Base-by-base conservation (phyloP, 495 filamentous ascomycete genomes). In the Viridothelium virens region DNA sequence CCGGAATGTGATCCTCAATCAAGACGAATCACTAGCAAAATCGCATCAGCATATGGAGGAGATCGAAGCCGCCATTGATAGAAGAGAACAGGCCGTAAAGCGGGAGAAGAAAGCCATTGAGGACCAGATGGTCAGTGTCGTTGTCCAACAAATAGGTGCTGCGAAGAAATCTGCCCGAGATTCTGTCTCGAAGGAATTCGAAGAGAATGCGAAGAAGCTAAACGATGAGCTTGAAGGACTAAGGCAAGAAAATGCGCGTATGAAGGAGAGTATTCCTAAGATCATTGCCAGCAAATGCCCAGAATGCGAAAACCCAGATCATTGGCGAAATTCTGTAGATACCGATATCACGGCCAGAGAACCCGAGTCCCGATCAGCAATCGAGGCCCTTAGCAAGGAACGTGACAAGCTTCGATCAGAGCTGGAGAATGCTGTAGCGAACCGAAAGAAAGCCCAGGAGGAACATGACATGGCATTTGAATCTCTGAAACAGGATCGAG, bases 21-120 rank as follows among this genome's bases (percentile, higher is more conserved):
- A 59, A 14, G 53, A 59, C 31, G 53, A 59, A 59, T 59, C 53
- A 7, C 53, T 59, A 9, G 53, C 53, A 7, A 59, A 59, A 59
- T 59, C 53, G n/a, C 53, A 59, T 59, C 53, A 59, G 53, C 53
- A 59, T 36, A 59, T 59, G 53, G 53, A 59, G 31, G 53, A 59
- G 31, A 59, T 59, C 9, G 53, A 59, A 18, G 53, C 53, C 53
- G 53, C 53, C 18, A 59, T 59, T 59, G 53, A 59, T 31, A 59
- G 53, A 36, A 59, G 53, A 36, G 53, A 59, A 14, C 53, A 59
- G 36, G 53, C 53, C 36, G 53, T 59, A 11, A 18, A 36, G 18
- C 18, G 53, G 2, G 53, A 59, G 31, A 59, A 59, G 31, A 59
- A 36, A 59, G 53, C 53, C 53, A 59, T 59, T 59, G 53, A 59